Evolutionary conservation across 176 grass and related monocot genomes (phyloP), one percentile per base, ranked within the genome.

Genomic region (Carex littledalei): DNA sequence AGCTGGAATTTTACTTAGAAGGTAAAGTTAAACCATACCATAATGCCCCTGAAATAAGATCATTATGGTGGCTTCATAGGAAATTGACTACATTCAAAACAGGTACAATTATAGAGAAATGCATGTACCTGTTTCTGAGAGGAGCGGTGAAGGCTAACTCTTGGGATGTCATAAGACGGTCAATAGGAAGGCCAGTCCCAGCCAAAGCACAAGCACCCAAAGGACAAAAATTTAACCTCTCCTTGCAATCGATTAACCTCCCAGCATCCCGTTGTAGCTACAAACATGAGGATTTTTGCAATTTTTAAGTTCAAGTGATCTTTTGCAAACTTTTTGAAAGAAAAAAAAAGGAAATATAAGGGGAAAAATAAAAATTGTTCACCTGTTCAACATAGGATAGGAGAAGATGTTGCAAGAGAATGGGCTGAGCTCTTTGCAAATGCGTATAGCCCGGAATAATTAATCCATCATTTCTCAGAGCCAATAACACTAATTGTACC

Each of bases 371-470:
- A 5, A 57, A 29, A 41, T 64, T 32, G 15, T 17, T 57, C 26
- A 97, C 94, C 88, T 97, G 94, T 84, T 97, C 92, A 85, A 94
- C 87, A 81, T 97, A 97, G 41, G 92, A 92, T 85, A 97, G 89
- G 26, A 97, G 87, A 82, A 94, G 94, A 89, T 97, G 92, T 22
- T 89, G 89, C 78, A 97, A 78, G 68, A 97, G 86, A 64, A 97
- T 81, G 80, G 92, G 94, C 2, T 97, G 94, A 81, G 94, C 94
- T 80, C 92, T 94, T 84, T 97, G 92, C 73, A 97, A 85, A 84
- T 97, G 94, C 77, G 94, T 97, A 80, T 97, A 97, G 63, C 94
- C 94, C 70, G 94, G 92, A 78, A 97, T 90, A 84, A 97, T 94
- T 83, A 97, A 88, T 59, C 93, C 90, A 81, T 92, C 88, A 88